Evolutionary conservation across 1,284 basidiomycete species (phyloP).

Genomic region (Ceratobasidium sp.): DNA sequence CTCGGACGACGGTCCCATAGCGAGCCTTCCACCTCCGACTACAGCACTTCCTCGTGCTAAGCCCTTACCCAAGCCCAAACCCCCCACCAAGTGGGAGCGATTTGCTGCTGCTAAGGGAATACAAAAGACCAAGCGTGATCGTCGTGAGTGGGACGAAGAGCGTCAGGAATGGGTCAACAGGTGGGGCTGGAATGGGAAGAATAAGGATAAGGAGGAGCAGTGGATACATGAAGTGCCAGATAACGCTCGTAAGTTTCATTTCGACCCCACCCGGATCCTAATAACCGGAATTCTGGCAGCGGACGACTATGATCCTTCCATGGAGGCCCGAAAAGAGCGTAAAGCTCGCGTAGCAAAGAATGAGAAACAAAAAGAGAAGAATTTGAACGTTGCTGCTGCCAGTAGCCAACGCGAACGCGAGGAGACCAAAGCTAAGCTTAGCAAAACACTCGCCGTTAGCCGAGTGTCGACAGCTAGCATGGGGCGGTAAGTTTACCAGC

Average conservation of each 20-base stretch:
- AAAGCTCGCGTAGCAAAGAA: constrained; percentile 90
- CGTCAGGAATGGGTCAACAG: constrained; percentile 92
- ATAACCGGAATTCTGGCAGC: constrained; percentile 59
- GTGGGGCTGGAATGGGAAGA: constrained; percentile 94
- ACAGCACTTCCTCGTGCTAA: constrained; percentile 90
- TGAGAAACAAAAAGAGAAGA: constrained; percentile 71
- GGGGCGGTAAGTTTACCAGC: constrained; percentile 65
- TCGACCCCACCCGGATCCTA: not conserved
- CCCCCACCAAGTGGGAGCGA: constrained; percentile 95
- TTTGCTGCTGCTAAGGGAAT: constrained; percentile 98
- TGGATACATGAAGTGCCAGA: constrained; percentile 94
- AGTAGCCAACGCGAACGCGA: constrained; percentile 52
- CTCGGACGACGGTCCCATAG: constrained; percentile 87
- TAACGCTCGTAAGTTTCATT: constrained; percentile 76
- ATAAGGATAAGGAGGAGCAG: constrained; percentile 88
- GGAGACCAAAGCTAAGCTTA: constrained; percentile 54
- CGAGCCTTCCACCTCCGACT: constrained; percentile 81
- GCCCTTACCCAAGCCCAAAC: constrained; percentile 92
- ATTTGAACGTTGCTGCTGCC: constrained; percentile 82
- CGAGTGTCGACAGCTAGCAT: constrained; percentile 91
- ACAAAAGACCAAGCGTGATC: constrained; percentile 82
- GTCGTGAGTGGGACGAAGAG: constrained; percentile 94
- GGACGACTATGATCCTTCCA: constrained; percentile 83
- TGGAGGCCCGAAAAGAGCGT: constrained; percentile 79
- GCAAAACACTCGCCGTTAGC: constrained; percentile 82